phyloP scores from a whole-genome alignment of 768 basidiomycete species.

The button mushroom (Agaricus bisporus) region DNA sequence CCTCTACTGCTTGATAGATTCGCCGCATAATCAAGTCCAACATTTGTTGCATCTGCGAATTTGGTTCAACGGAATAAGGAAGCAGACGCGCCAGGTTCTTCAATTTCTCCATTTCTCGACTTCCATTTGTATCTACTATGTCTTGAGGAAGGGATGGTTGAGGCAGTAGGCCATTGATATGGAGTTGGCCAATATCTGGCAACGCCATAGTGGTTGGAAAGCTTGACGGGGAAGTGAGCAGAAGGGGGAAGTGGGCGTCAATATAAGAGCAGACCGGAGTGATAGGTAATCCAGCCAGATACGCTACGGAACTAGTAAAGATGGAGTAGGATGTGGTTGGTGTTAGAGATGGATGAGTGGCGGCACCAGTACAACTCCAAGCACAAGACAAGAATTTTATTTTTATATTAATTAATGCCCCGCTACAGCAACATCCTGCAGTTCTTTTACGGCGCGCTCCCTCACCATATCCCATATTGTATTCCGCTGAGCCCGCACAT shows the following conservation, averaged over 20 bases:
- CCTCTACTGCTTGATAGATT: conserved; percentile 67
- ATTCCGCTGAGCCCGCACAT: conserved; percentile 64
- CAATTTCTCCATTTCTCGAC: conserved; percentile 52
- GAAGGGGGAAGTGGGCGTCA: not conserved
- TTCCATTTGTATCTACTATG: conserved; percentile 25
- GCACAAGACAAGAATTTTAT: too few relatives aligned
- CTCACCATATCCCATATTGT: conserved; percentile 74
- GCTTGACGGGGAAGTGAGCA: conserved; percentile 10
- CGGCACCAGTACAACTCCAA: not conserved
- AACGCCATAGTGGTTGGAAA: conserved; percentile 26
- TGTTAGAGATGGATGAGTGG: not conserved
- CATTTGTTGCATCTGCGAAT: conserved; percentile 68
- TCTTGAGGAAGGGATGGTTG: conserved; percentile 20
- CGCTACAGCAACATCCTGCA: conserved; percentile 53
- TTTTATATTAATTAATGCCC: conserved; percentile 9
- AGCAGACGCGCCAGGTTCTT: conserved; percentile 57
- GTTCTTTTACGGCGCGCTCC: conserved; percentile 65
- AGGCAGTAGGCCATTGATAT: conserved; percentile 29
- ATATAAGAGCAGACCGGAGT: too few relatives aligned
- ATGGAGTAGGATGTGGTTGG: not conserved
- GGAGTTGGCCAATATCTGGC: conserved; percentile 42
- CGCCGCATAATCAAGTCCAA: conserved; percentile 69
- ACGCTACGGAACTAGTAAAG: too few relatives aligned
- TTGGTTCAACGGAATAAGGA: conserved; percentile 74
- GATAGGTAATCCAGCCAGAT: too few relatives aligned